Evolutionary conservation across 2,329 filamentous ascomycete genomes (phyloP).

Genomic region (Teratosphaeriaceae sp.): DNA sequence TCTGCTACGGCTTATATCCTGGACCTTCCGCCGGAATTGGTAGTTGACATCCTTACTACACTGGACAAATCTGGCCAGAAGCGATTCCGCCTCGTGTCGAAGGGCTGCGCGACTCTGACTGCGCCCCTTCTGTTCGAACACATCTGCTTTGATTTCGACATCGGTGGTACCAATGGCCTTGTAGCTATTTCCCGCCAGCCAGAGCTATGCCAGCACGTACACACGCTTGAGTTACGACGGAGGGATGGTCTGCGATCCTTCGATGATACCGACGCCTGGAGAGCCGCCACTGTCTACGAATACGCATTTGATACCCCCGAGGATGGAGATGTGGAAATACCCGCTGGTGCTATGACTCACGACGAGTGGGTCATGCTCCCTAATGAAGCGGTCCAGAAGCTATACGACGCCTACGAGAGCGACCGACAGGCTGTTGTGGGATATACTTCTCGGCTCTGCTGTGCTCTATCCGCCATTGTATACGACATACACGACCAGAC

Average conservation of each 20-base stretch:
- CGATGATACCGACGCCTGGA: too few relatives aligned
- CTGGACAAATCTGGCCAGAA: not conserved
- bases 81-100: not conserved
- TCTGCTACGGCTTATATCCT: not conserved
- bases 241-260: not conserved
- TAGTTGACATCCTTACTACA: constrained; percentile 1
- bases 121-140: not conserved
- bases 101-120: not conserved
- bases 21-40: not conserved
- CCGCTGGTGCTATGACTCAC: constrained; percentile 1
- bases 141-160: not conserved
- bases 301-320: too few relatives aligned
- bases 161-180: constrained; percentile 1
- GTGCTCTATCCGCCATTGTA: constrained; percentile 1
- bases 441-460: not conserved
- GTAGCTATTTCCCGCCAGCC: not conserved
- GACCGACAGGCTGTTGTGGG: not conserved
- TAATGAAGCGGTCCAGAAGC: not conserved
- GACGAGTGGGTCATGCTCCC: not conserved
- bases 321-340: too few relatives aligned
- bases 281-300: too few relatives aligned
- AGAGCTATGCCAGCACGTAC: constrained; percentile 1
- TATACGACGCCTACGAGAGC: constrained; percentile 1
- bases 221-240: not conserved
- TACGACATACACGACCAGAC: not conserved